phyloP scores from a whole-genome alignment of 495 filamentous ascomycete genomes.

The Aspergillus haitiensis region DNA sequence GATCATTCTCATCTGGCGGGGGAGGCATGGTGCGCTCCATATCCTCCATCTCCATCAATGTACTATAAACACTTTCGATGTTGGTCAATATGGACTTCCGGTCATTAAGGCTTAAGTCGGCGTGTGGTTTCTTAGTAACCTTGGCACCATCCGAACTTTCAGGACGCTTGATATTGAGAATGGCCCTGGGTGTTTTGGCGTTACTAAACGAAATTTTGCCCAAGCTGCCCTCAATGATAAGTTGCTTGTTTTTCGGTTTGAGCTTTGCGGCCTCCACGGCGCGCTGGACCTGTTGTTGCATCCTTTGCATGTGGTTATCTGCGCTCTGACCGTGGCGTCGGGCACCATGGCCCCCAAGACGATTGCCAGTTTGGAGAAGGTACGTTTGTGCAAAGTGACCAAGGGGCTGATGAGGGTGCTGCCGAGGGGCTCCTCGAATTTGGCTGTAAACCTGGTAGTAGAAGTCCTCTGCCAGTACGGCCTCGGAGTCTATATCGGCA shows the following conservation, averaged over 20 bases:
- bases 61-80: constrained; percentile 82
- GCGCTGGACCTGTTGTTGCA: constrained; percentile 98
- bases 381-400: constrained; percentile 98
- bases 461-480: constrained; percentile 85
- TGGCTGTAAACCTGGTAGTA: constrained; percentile 98
- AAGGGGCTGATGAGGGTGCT: constrained; percentile 85
- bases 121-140: constrained; percentile 42
- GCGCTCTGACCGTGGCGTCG: constrained; percentile 71
- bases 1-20: constrained; percentile 60
- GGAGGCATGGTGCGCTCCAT: constrained; percentile 87
- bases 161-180: constrained; percentile 91
- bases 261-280: constrained; percentile 96
- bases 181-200: constrained; percentile 89
- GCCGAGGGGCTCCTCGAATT: constrained; percentile 82
- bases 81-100: constrained; percentile 79
- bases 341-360: constrained; percentile 61
- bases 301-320: constrained; percentile 96
- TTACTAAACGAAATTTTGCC: constrained; percentile 99
- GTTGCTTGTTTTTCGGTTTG: constrained; percentile 95
- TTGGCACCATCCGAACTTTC: constrained; percentile 62
- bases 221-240: constrained; percentile 97
- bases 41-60: constrained; percentile 90
- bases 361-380: constrained; percentile 84
- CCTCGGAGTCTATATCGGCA: constrained; percentile 74
- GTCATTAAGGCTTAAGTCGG: constrained; percentile 60